These are phyloP conservation scores for Cynanchum wilfordii DNA, from an alignment of 257 asterid species.

Conservation along the genomic window DNA sequence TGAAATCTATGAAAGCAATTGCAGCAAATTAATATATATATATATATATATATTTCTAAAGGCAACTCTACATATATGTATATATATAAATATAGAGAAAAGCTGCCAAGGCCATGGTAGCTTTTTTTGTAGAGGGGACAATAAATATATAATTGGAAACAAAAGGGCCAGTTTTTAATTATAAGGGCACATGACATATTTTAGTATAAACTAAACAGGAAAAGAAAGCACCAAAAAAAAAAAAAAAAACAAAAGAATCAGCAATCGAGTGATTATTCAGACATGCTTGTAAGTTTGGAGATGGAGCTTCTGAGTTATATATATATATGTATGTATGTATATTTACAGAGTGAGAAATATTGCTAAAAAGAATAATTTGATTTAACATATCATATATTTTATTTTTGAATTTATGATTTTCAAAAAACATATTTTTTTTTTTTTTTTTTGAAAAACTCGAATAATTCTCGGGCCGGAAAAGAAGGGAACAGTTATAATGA, in stretches of 20 bases:
- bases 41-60: slow-evolving; percentile 2
- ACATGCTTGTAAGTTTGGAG: neutral
- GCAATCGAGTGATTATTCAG: neutral
- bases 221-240: neutral
- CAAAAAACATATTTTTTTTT: no score
- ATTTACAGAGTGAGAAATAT: no score
- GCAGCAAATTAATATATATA: slow-evolving; percentile 10
- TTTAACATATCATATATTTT: no score
- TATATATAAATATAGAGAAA: slow-evolving; percentile 15
- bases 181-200: slow-evolving; percentile 41
- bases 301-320: neutral
- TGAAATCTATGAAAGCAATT: slow-evolving; percentile 22
- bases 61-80: no score
- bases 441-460: neutral
- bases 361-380: no score
- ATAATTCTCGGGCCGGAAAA: slow-evolving; percentile 4
- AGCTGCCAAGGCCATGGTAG: slow-evolving; percentile 37
- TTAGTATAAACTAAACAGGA: slow-evolving; percentile 10
- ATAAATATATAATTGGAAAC: slow-evolving; percentile 19
- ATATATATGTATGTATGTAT: no score
- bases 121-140: slow-evolving; percentile 49
- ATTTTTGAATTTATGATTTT: neutral
- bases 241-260: no score
- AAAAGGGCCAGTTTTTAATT: slow-evolving; percentile 32
- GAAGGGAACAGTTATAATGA: slow-evolving; percentile 1